A percentile compares a stretch with the other conserved stretches of the same genome.
phyloP scores from a whole-genome alignment of 352 stramenopile genomes.

The Globisporangium megalacanthum region DNA sequence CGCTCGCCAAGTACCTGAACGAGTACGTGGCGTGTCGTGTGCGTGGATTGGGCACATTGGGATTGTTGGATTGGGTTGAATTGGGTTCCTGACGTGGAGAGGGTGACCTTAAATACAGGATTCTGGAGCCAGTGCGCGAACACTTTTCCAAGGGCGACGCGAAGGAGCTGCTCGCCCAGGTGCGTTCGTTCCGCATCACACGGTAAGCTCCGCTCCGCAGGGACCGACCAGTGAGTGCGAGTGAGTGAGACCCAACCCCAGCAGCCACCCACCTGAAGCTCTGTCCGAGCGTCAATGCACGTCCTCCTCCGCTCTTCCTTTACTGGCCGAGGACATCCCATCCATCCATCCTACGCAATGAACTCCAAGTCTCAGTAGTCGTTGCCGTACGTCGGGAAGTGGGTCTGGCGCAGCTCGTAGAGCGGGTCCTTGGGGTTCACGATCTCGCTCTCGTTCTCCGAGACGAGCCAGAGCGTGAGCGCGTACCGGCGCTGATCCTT shows the following conservation, averaged over 20 bases:
- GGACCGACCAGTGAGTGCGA: too few species aligned
- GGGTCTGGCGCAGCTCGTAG: slow-evolving; percentile 26
- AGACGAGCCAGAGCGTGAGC: slow-evolving; percentile 86
- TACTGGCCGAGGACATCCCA: background rate
- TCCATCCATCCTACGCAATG: background rate
- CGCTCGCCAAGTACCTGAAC: slow-evolving; percentile 90
- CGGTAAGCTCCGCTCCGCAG: slow-evolving; percentile 44
- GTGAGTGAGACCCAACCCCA: background rate
- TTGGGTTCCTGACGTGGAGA: slow-evolving; percentile 4
- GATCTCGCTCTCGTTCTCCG: slow-evolving; percentile 40
- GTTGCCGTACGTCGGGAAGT: slow-evolving; percentile 25
- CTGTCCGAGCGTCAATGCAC: slow-evolving; percentile 1
- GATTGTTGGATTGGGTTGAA: too few species aligned
- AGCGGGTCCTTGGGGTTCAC: slow-evolving; percentile 33
- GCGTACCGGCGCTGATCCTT: slow-evolving; percentile 49
- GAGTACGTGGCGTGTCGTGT: slow-evolving; percentile 48
- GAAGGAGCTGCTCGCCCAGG: slow-evolving; percentile 93
- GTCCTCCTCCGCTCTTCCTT: background rate
- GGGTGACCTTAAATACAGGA: slow-evolving; percentile 31
- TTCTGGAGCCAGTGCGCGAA: slow-evolving; percentile 94
- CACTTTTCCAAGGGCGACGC: slow-evolving; percentile 96
- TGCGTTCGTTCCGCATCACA: slow-evolving; percentile 96
- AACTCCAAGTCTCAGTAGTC: slow-evolving; percentile 4
- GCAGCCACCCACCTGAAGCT: background rate
- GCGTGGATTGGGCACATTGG: too few species aligned